A percentile compares a stretch with the other conserved stretches of the same genome.
These are phyloP conservation scores for Leptographium flavum DNA, from an alignment of 2,329 filamentous ascomycete species.

Conservation along the genomic window DNA sequence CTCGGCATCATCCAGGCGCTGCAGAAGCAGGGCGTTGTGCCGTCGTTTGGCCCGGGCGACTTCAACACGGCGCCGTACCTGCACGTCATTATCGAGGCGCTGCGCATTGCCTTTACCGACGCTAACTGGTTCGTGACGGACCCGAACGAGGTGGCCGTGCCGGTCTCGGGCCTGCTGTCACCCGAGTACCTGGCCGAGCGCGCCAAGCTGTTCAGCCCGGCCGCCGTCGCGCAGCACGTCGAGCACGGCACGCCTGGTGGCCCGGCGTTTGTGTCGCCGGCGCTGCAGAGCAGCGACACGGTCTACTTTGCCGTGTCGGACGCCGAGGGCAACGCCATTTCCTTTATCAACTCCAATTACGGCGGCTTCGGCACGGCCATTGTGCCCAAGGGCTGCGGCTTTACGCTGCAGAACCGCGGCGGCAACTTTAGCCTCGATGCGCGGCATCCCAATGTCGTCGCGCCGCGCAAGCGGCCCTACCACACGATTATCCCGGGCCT, in stretches of 20 bases:
- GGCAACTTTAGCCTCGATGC: constrained; percentile 65
- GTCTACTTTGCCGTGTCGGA: constrained; percentile 89
- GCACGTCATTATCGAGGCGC: constrained; percentile 74
- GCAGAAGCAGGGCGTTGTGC: constrained; percentile 60
- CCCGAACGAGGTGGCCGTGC: constrained; percentile 57
- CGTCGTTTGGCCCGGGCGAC: constrained; percentile 50
- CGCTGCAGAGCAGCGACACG: constrained; percentile 75
- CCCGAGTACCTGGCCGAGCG: constrained; percentile 62
- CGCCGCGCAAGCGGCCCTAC: constrained; percentile 77
- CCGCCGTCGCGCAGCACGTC: constrained; percentile 45
- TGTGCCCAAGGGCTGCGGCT: constrained; percentile 73
- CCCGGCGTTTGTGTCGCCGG: constrained; percentile 41
- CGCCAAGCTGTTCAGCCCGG: constrained; percentile 39
- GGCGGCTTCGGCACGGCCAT: constrained; percentile 78
- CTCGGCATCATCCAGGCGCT: constrained; percentile 82
- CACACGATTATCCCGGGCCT: constrained; percentile 95
- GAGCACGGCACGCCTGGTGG: constrained; percentile 44
- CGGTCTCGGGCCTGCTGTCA: constrained; percentile 54
- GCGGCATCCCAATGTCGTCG: constrained; percentile 66
- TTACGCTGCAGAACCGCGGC: constrained; percentile 82
- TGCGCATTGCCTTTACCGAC: constrained; percentile 84
- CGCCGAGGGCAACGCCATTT: constrained; percentile 71
- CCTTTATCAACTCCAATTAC: constrained; percentile 95
- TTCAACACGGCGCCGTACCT: constrained; percentile 75
- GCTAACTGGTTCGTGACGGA: constrained; percentile 84